A percentile compares a stretch with the other conserved stretches of the same genome.
Conservation (phyloP, 139 green algal genomes). For the Chlorella sorokiniana region DNA sequence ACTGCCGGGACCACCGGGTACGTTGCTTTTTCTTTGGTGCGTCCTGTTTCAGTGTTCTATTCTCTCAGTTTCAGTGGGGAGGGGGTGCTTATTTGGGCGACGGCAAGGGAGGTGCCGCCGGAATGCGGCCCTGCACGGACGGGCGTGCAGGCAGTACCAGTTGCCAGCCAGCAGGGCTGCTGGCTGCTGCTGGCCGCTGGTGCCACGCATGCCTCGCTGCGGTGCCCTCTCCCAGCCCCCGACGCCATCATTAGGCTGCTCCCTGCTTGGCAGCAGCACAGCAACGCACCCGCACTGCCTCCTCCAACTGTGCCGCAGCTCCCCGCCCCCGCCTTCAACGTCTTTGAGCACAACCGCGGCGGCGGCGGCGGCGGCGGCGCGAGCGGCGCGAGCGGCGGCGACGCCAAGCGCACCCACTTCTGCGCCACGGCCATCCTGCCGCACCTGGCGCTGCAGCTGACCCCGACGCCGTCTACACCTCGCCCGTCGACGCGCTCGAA, state of each 20-base stretch:
- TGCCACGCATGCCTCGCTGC: not conserved
- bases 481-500: slow-evolving; percentile 14
- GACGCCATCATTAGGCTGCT: not conserved
- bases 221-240: not conserved
- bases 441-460: slow-evolving; percentile 18
- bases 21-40: too few relatives aligned
- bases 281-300: not conserved
- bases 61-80: not conserved
- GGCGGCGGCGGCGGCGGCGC: too few relatives aligned
- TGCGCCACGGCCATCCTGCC: slow-evolving; percentile 30
- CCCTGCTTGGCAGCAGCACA: not conserved
- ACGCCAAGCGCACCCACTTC: slow-evolving; percentile 11
- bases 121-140: too few relatives aligned
- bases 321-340: slow-evolving; percentile 28
- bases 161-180: too few relatives aligned
- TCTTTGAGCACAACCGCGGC: slow-evolving; percentile 17
- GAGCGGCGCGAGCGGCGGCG: too few relatives aligned
- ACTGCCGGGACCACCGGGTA: not conserved
- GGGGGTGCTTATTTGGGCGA: too few relatives aligned
- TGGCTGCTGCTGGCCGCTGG: too few relatives aligned
- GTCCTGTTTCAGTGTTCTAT: not conserved
- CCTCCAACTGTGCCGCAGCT: not conserved
- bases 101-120: too few relatives aligned
- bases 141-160: too few relatives aligned
- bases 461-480: slow-evolving; percentile 11